Evolutionary conservation across 768 basidiomycete species (phyloP), one percentile per base, ranked within the genome.

Genomic region (Rhizopogon sp.): DNA sequence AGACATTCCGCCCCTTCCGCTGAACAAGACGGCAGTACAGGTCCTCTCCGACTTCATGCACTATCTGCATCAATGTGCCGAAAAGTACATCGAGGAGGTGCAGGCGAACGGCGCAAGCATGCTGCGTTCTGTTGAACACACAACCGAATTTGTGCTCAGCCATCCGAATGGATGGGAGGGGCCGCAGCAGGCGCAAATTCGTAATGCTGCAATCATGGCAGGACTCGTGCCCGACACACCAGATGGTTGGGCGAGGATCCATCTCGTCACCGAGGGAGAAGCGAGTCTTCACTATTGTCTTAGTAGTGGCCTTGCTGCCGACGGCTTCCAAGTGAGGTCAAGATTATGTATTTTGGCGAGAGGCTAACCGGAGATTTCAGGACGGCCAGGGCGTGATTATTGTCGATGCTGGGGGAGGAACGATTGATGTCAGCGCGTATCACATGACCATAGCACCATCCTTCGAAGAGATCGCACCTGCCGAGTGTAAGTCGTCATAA

Each of bases 321-420:
- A 64, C 45, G 61, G 61, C 17, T 63, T 74, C 50, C 58, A 62
- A 60, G 72, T 65, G 37, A 37, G 46, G 14, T 39, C 9, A 22
- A 28, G 14, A 44, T 35, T 35, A 37, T n/a, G n/a, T 20, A 28
- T 39, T 3, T 22, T 31, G 25, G 17, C 20, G 29, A 28, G 16
- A 51, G 0, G 25, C 55, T 61, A 33, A 62, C 29, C 7, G 4
- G 5, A 14, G 13, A 29, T 22, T 29, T 41, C 57, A 81, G 79
- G 68, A 64, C 13, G 76, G 76, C 11, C 63, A 79, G 43, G 79
- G 78, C 1, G 68, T 83, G 3, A 67, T 81, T 55, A 70, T 85
- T 35, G 76, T 84, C n/a, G 82, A 85, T 55, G 81, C 82, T 3
- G 83, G 84, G 6, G 82, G 82, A 42, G 84, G 82, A 17, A 86